These are phyloP conservation scores for Gossypium arboreum DNA, from an alignment of 345 rosid species.

Conservation along the genomic window DNA sequence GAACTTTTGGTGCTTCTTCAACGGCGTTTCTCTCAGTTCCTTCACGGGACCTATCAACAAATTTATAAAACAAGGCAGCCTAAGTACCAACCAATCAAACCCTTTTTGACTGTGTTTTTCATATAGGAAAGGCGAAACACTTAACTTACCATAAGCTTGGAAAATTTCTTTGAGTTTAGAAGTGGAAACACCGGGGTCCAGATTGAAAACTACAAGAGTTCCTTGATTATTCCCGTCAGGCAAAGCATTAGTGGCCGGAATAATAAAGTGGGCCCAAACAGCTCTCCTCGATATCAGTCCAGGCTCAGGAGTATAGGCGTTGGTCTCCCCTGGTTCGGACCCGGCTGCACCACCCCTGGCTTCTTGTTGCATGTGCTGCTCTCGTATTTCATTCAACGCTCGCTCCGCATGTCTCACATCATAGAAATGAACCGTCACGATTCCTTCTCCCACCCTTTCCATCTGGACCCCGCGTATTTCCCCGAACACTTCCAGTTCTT, in stretches of 20 bases:
- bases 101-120: slow-evolving; percentile 17
- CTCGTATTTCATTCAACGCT: slow-evolving; percentile 56
- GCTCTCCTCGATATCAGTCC: slow-evolving; percentile 52
- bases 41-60: slow-evolving; percentile 56
- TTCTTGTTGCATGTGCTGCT: slow-evolving; percentile 62
- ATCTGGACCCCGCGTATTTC: slow-evolving; percentile 83
- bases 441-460: slow-evolving; percentile 71
- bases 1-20: slow-evolving; percentile 75
- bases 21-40: slow-evolving; percentile 86
- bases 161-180: slow-evolving; percentile 50
- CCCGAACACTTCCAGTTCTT: slow-evolving; percentile 75
- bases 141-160: slow-evolving; percentile 53
- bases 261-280: slow-evolving; percentile 66
- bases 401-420: slow-evolving; percentile 63
- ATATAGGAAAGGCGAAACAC: not conserved
- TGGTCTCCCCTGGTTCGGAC: not conserved
- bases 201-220: slow-evolving; percentile 70
- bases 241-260: slow-evolving; percentile 55
- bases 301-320: slow-evolving; percentile 28
- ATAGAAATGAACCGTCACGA: slow-evolving; percentile 82
- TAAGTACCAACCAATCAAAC: slow-evolving; percentile 13
- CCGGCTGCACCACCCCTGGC: slow-evolving; percentile 27
- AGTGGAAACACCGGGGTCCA: slow-evolving; percentile 63
- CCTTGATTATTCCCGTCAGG: slow-evolving; percentile 85
- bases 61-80: not conserved